phyloP scores from a whole-genome alignment of 2,329 filamentous ascomycete genomes.

The Rhynchosporium graminicola region DNA sequence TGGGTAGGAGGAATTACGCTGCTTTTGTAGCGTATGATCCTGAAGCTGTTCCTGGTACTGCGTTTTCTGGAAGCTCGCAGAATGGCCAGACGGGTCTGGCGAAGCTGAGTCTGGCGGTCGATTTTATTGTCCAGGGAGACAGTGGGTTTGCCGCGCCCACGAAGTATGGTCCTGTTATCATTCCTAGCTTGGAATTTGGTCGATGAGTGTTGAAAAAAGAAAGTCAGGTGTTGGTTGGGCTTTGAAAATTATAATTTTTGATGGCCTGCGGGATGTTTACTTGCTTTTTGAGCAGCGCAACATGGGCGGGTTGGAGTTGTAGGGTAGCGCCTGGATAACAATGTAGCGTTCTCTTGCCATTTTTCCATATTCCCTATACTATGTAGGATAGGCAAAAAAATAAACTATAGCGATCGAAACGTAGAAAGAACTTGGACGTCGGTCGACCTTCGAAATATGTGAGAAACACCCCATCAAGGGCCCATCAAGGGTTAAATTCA shows the following conservation, averaged over 20 bases:
- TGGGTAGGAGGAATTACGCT: constrained; percentile 90
- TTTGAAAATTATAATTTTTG: constrained; percentile 16
- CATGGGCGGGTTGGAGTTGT: constrained; percentile 28
- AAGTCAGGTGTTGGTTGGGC: background rate
- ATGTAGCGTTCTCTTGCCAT: constrained; percentile 2
- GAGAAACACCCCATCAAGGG: too few species aligned
- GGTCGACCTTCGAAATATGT: too few species aligned
- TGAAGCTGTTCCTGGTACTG: constrained; percentile 53
- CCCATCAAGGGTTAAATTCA: too few species aligned
- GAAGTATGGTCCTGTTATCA: constrained; percentile 95
- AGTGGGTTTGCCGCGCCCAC: constrained; percentile 78
- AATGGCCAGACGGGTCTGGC: constrained; percentile 50
- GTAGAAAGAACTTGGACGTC: background rate
- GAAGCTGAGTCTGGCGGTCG: constrained; percentile 84
- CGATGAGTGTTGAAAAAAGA: constrained; percentile 44
- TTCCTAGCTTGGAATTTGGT: constrained; percentile 81
- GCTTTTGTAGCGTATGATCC: constrained; percentile 94
- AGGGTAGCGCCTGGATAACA: constrained; percentile 21
- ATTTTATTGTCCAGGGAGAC: constrained; percentile 96
- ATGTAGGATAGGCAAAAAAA: background rate
- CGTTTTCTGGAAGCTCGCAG: constrained; percentile 38
- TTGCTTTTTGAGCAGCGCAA: constrained; percentile 13
- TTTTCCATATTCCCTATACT: background rate
- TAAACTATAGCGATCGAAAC: background rate
- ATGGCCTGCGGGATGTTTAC: background rate